Conservation (phyloP, 164 flowering plant genomes). For the Hamamelis virginiana region DNA sequence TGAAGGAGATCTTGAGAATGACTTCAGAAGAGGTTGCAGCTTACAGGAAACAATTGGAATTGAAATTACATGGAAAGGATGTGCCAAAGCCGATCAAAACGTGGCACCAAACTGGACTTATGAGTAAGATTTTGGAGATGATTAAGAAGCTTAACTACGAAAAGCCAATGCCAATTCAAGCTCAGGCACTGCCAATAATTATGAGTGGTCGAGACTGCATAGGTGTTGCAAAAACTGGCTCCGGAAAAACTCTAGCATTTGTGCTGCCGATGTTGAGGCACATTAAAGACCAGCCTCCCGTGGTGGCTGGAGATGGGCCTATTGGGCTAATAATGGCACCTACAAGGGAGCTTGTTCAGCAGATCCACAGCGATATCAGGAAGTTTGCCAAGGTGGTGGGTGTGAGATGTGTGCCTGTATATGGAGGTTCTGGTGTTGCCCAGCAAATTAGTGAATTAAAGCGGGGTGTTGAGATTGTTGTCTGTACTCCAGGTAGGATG, state of each 20-base stretch:
- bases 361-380: conserved; percentile 85
- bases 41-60: conserved; percentile 73
- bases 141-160: conserved; percentile 84
- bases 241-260: conserved; percentile 95
- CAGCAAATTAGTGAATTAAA: conserved; percentile 96
- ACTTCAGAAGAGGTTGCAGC: conserved; percentile 73
- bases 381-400: conserved; percentile 80
- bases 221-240: conserved; percentile 95
- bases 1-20: conserved; percentile 82
- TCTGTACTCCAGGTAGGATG: conserved; percentile 99
- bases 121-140: conserved; percentile 72
- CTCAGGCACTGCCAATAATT: conserved; percentile 87
- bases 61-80: conserved; percentile 94
- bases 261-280: conserved; percentile 98
- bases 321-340: conserved; percentile 98
- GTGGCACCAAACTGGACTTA: conserved; percentile 91
- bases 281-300: conserved; percentile 94
- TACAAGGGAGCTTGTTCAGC: conserved; percentile 97
- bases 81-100: conserved; percentile 87
- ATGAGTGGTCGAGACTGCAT: conserved; percentile 99
- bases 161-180: conserved; percentile 94
- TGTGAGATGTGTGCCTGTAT: conserved; percentile 84
- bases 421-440: conserved; percentile 98
- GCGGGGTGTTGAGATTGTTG: conserved; percentile 92
- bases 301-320: conserved; percentile 91